Base-by-base conservation (phyloP, 2,329 filamentous ascomycete genomes). In the Chaetomiaceae sp. region DNA sequence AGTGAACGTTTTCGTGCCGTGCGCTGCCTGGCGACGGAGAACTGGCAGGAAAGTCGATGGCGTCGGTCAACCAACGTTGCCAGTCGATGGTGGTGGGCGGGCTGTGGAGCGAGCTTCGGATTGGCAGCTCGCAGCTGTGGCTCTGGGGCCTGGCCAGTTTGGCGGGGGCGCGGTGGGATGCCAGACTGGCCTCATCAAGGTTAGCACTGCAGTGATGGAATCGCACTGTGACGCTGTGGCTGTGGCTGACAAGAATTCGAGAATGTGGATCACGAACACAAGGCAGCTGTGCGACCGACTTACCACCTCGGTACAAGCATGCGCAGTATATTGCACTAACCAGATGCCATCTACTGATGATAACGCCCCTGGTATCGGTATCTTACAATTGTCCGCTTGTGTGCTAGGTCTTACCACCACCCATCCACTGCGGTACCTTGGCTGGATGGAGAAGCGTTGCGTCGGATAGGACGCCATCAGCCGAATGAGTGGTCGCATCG, bases 161-260 rank as follows among this genome's bases (percentile, higher is more conserved):
- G 43, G 43, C 14, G 47, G 52, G 52, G 54, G 52, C 45, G 49
- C 46, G 49, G 43, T 33, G 27, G 42, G 46, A 55, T 52, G 51
- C 50, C 53, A 53, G 45, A 48, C 53, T 57, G 55, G 55, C 55
- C 53, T 51, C 47, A 55, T 47, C 44, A 42, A 37, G 29, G 12
- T 32, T 6, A 5, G 10, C 29, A 14, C 32, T 24, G 19, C 27
- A 14, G 17, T 29, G 38, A 17, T 29, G 6, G 17, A 26, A 33
- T 42, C 45, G 48, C 48, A 50, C 48, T 50, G 48, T 50, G 44
- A 35, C 7, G 14, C 9, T 29, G 27, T 29, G 27, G 29, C 29
- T 32, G 27, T 30, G 29, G 29, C 27, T 30, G 9, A 32, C 12
- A 6, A 11, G 14, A 29, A 11, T 27, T 27, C 4, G 4, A n/a